Conservation (phyloP, 1,284 basidiomycete species). For the Cerioporus squamosus region DNA sequence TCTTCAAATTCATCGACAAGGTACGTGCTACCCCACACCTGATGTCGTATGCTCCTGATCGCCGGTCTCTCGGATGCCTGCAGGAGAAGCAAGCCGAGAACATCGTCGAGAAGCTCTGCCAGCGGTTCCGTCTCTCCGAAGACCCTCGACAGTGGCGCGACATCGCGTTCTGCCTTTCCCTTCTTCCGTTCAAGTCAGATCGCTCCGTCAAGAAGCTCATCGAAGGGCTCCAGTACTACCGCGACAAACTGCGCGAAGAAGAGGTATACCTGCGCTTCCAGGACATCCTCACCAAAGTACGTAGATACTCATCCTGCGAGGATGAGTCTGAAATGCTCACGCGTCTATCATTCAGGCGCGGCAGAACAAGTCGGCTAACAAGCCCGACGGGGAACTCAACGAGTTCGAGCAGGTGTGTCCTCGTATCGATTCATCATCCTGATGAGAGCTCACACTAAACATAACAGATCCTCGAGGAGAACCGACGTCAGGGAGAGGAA, state of each 20-base stretch:
- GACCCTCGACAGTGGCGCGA: conserved; percentile 97
- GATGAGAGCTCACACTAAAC: too few species aligned
- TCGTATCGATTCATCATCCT: conserved; percentile 9
- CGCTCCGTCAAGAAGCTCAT: conserved; percentile 95
- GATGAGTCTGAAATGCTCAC: not conserved
- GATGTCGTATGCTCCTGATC: not conserved
- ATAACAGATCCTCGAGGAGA: conserved; percentile 78
- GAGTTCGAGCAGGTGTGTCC: conserved; percentile 81
- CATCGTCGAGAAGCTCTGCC: conserved; percentile 94
- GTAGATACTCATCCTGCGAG: conserved; percentile 8
- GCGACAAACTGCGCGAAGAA: conserved; percentile 94
- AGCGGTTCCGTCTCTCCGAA: conserved; percentile 88
- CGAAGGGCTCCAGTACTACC: conserved; percentile 89
- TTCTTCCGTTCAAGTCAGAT: conserved; percentile 97
- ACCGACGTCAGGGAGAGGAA: conserved; percentile 86
- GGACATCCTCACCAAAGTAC: conserved; percentile 84
- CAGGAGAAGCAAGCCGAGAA: conserved; percentile 96
- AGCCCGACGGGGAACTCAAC: conserved; percentile 87
- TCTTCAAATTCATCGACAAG: conserved; percentile 98
- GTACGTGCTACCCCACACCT: conserved; percentile 40
- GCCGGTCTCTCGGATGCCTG: not conserved
- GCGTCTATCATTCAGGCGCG: conserved; percentile 51
- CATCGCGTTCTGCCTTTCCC: conserved; percentile 93
- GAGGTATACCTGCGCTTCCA: conserved; percentile 84
- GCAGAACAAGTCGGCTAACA: conserved; percentile 86